A percentile compares a stretch with the other conserved stretches of the same genome.
Evolutionary conservation across 306 rosid species (phyloP).

Genomic region (Dryas octopetala): DNA sequence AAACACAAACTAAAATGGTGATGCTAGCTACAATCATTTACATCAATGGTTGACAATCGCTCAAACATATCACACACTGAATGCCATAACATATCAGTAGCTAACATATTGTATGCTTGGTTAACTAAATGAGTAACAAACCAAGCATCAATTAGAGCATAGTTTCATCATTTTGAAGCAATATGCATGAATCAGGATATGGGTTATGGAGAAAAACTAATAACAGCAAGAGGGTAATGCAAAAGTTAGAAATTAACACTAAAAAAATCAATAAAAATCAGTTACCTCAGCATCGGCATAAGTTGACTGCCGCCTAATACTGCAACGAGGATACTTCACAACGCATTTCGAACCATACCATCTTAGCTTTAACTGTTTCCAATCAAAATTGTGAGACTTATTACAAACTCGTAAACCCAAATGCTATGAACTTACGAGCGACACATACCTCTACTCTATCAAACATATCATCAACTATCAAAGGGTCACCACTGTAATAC

Average conservation of each 20-base stretch:
- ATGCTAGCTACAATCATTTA: neutral
- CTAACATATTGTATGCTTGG: neutral
- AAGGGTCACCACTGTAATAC: constrained; percentile 85
- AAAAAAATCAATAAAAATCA: neutral
- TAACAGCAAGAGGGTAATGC: neutral
- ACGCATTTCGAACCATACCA: constrained; percentile 83
- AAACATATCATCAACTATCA: constrained; percentile 94
- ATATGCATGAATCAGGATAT: neutral
- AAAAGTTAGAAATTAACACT: neutral
- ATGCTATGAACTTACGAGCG: neutral
- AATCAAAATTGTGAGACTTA: neutral
- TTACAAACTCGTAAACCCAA: neutral
- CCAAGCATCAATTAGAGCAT: neutral
- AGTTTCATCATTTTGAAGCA: neutral
- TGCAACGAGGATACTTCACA: constrained; percentile 80
- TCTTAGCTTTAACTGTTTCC: constrained; percentile 65
- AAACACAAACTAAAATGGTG: neutral
- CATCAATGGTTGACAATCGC: neutral
- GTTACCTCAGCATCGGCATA: constrained; percentile 93
- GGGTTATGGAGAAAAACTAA: too few relatives aligned
- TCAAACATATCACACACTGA: neutral
- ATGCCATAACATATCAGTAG: neutral
- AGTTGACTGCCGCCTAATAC: constrained; percentile 79
- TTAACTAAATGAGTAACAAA: neutral
- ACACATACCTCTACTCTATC: constrained; percentile 78